Conservation (phyloP, 2,329 filamentous ascomycete species). For the Fusarium chuoi region DNA sequence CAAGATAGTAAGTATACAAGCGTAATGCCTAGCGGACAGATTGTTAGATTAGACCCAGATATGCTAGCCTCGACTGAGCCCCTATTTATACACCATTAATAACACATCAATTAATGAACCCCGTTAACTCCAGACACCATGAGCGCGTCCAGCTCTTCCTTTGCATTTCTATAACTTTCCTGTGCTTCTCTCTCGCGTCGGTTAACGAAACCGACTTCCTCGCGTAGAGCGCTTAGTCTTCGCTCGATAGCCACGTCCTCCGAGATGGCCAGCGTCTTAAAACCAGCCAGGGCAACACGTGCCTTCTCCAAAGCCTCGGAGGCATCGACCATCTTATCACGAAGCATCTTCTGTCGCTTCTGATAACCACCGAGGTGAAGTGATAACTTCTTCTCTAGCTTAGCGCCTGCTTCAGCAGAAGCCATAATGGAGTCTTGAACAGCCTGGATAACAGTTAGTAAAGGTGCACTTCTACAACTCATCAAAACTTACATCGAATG, state of each 20-base stretch:
- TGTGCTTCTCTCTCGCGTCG: conserved; percentile 90
- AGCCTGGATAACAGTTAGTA: conserved; percentile 56
- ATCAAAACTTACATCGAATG: conserved; percentile 73
- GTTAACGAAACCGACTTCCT: conserved; percentile 85
- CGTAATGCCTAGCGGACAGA: conserved; percentile 20
- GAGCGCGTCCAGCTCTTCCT: conserved; percentile 79
- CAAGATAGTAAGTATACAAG: conserved; percentile 1
- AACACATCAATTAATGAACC: conserved; percentile 48
- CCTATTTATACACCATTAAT: conserved; percentile 39
- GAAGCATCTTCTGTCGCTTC: conserved; percentile 82
- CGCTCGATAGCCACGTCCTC: conserved; percentile 81
- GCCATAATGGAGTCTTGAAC: conserved; percentile 78
- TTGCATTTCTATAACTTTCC: conserved; percentile 80
- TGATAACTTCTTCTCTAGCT: conserved; percentile 91
- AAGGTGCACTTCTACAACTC: not conserved
- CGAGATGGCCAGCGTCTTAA: conserved; percentile 78
- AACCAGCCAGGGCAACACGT: conserved; percentile 75
- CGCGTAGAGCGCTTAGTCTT: conserved; percentile 78
- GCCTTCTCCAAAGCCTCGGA: conserved; percentile 79
- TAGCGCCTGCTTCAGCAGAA: conserved; percentile 82
- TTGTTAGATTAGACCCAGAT: conserved; percentile 30
- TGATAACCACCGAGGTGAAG: conserved; percentile 91
- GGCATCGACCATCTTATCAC: conserved; percentile 81
- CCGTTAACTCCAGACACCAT: conserved; percentile 50
- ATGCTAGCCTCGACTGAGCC: conserved; percentile 30